Conservation (phyloP, 179 eudicot species). For the Gypsophila paniculata region DNA sequence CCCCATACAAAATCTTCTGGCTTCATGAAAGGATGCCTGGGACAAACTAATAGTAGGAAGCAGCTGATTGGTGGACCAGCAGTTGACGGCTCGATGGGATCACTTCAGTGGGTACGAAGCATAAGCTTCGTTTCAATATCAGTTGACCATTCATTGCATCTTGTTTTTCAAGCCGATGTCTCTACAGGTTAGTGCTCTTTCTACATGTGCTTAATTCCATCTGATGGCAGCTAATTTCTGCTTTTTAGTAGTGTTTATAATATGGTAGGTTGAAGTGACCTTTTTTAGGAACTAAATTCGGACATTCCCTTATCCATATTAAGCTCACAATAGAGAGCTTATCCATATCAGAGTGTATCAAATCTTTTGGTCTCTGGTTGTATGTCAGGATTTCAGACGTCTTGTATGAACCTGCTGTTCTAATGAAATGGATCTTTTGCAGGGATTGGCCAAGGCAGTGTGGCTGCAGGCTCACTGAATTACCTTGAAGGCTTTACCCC, state of each 20-base stretch:
- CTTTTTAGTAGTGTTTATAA: not conserved
- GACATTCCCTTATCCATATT: not conserved
- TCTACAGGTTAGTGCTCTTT: constrained; percentile 50
- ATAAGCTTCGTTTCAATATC: constrained; percentile 78
- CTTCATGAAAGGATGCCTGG: constrained; percentile 73
- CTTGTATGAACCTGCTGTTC: not conserved
- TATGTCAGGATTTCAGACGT: not conserved
- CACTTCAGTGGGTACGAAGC: constrained; percentile 90
- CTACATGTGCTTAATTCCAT: no score
- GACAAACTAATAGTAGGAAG: constrained; percentile 67
- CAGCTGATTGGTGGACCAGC: constrained; percentile 67
- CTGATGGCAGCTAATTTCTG: no score
- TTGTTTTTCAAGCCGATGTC: constrained; percentile 68
- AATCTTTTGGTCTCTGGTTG: not conserved
- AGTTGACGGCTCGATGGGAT: constrained; percentile 69
- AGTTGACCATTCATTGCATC: constrained; percentile 77
- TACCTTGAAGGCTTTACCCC: constrained; percentile 92
- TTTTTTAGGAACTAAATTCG: not conserved
- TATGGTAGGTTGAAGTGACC: not conserved
- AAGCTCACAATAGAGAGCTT: not conserved
- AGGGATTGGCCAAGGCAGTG: constrained; percentile 68
- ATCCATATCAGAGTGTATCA: not conserved
- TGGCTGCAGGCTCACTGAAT: constrained; percentile 31
- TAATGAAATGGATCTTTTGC: constrained; percentile 8
- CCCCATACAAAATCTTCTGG: constrained; percentile 69